These are phyloP conservation scores for Fusarium palustre DNA, from an alignment of 2,329 filamentous ascomycete species.

Conservation along the genomic window DNA sequence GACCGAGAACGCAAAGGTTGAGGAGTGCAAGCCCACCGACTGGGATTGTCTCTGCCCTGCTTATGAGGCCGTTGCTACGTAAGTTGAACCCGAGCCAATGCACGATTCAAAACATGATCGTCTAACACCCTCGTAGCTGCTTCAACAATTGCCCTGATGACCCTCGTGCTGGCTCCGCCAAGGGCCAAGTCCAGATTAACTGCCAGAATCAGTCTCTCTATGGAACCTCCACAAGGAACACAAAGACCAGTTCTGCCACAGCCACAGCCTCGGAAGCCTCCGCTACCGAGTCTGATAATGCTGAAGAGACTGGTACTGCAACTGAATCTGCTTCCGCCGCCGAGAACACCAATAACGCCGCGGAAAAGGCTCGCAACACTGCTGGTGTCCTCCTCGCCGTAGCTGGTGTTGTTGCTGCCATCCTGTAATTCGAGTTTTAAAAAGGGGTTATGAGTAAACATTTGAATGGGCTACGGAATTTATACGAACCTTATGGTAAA, in stretches of 20 bases:
- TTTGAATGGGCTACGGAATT: constrained; percentile 13
- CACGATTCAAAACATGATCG: neutral
- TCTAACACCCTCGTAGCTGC: constrained; percentile 54
- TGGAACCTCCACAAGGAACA: constrained; percentile 50
- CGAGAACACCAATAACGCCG: constrained; percentile 46
- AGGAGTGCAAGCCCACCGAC: constrained; percentile 55
- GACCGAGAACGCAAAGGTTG: constrained; percentile 55
- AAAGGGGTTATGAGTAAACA: constrained; percentile 11
- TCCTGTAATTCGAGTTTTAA: constrained; percentile 48
- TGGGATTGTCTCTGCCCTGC: constrained; percentile 61
- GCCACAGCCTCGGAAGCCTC: constrained; percentile 35
- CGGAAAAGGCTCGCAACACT: constrained; percentile 49
- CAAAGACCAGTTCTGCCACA: constrained; percentile 41
- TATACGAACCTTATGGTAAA: constrained; percentile 6
- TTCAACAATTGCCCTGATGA: constrained; percentile 69
- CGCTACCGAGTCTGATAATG: constrained; percentile 37
- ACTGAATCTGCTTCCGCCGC: constrained; percentile 38
- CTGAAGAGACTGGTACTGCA: constrained; percentile 32
- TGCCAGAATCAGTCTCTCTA: constrained; percentile 61
- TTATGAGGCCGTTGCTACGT: constrained; percentile 61
- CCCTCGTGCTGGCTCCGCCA: constrained; percentile 50
- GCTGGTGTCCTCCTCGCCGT: constrained; percentile 53
- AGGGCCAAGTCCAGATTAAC: constrained; percentile 56
- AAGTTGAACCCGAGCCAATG: constrained; percentile 40
- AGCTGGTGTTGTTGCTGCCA: constrained; percentile 53